A percentile compares a stretch with the other conserved stretches of the same genome.
phyloP scores from a whole-genome alignment of 2,329 filamentous ascomycete species.

The Neopestalotiopsis clavispora region DNA sequence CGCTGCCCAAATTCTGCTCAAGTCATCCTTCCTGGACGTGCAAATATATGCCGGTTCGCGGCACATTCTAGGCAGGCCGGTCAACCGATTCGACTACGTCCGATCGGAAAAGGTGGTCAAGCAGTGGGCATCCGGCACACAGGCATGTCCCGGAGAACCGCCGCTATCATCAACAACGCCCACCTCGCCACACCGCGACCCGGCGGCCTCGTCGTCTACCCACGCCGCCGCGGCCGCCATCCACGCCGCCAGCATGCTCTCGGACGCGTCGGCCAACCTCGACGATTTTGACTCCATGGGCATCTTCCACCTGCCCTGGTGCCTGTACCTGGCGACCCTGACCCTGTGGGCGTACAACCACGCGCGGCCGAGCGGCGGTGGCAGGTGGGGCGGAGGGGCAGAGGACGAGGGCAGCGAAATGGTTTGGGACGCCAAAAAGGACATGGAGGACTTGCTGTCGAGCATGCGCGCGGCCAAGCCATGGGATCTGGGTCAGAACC shows the following conservation, averaged over 20 bases:
- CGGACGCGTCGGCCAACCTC: constrained; percentile 52
- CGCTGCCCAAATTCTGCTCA: constrained; percentile 59
- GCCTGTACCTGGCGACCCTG: constrained; percentile 62
- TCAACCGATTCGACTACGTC: constrained; percentile 53
- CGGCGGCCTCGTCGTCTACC: background rate
- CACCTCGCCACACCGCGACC: background rate
- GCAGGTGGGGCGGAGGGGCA: constrained; percentile 13
- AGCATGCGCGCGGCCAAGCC: constrained; percentile 43
- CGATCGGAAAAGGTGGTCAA: constrained; percentile 56
- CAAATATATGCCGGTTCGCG: constrained; percentile 66
- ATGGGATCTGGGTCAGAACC: constrained; percentile 38
- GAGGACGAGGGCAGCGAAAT: constrained; percentile 49
- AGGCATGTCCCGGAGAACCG: background rate
- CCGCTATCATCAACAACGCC: background rate
- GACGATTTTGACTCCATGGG: constrained; percentile 56
- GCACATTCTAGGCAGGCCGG: constrained; percentile 62
- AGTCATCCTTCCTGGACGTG: constrained; percentile 64
- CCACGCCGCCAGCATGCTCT: constrained; percentile 59
- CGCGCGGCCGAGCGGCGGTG: constrained; percentile 27
- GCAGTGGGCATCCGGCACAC: constrained; percentile 42
- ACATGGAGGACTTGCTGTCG: constrained; percentile 50
- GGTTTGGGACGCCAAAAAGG: constrained; percentile 52
- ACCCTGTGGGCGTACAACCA: constrained; percentile 64
- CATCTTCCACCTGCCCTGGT: constrained; percentile 67
- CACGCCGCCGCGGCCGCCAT: constrained; percentile 48